Evolutionary conservation across 768 basidiomycete species (phyloP).

Genomic region (Mycena albidolilacea): DNA sequence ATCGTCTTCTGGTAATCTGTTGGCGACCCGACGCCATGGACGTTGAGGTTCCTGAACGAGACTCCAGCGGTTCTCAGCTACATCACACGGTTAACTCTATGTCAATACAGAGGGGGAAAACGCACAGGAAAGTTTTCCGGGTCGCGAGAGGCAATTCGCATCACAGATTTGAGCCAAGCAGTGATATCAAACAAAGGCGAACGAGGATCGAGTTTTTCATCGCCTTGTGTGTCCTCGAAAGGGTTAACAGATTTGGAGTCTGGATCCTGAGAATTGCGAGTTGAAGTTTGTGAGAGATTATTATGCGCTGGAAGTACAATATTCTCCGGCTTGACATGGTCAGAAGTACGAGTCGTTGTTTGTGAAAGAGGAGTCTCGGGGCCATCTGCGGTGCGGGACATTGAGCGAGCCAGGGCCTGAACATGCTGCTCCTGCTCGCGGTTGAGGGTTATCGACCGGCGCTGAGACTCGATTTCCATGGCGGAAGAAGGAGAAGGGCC

Average conservation of each 20-base stretch:
- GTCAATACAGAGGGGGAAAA: not conserved
- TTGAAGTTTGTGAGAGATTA: slow-evolving; percentile 12
- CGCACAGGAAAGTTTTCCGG: slow-evolving; percentile 45
- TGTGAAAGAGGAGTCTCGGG: slow-evolving; percentile 1
- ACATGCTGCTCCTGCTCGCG: slow-evolving; percentile 30
- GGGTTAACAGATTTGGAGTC: slow-evolving; percentile 38
- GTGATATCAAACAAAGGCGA: slow-evolving; percentile 51
- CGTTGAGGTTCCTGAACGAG: slow-evolving; percentile 54
- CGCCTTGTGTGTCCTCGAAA: slow-evolving; percentile 47
- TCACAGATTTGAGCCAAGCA: slow-evolving; percentile 50
- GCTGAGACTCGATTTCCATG: slow-evolving; percentile 24
- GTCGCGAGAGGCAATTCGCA: slow-evolving; percentile 45
- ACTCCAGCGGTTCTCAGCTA: slow-evolving; percentile 51
- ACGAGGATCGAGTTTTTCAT: slow-evolving; percentile 51
- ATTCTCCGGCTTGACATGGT: not conserved
- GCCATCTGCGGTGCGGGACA: slow-evolving; percentile 11
- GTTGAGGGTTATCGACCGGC: slow-evolving; percentile 26
- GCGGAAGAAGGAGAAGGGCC: not conserved
- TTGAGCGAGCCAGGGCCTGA: slow-evolving; percentile 22
- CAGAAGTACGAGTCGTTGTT: slow-evolving; percentile 10
- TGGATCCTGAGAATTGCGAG: slow-evolving; percentile 9
- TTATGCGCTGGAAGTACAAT: not conserved
- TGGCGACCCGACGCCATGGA: slow-evolving; percentile 47
- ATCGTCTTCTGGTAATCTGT: slow-evolving; percentile 61
- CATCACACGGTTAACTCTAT: not conserved